Evolutionary conservation across 1,139 yeast species (phyloP).

Genomic region (Geotrichum macrosporum): DNA sequence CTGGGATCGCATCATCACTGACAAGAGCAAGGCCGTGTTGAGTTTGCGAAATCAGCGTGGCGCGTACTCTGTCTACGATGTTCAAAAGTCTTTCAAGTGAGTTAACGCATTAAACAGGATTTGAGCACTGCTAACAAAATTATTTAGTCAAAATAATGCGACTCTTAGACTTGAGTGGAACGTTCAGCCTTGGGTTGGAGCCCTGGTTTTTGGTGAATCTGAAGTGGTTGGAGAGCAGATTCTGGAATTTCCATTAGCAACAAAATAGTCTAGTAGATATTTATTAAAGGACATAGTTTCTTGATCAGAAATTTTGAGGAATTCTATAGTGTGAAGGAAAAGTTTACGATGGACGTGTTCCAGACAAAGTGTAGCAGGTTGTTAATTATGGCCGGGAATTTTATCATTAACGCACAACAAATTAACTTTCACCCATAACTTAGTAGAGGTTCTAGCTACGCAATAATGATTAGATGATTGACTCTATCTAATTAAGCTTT

Average conservation of each 20-base stretch:
- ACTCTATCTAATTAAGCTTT: too few species aligned
- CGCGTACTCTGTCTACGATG: slow-evolving; percentile 87
- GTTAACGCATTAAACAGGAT: background rate
- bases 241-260: slow-evolving; percentile 14
- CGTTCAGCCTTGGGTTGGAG: slow-evolving; percentile 86
- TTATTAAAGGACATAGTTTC: too few species aligned
- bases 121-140: slow-evolving; percentile 3
- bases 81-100: slow-evolving; percentile 55
- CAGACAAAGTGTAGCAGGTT: too few species aligned
- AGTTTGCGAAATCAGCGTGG: slow-evolving; percentile 53
- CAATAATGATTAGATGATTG: too few species aligned
- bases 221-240: slow-evolving; percentile 36
- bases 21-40: slow-evolving; percentile 55
- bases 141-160: slow-evolving; percentile 54
- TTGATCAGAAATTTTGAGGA: too few species aligned
- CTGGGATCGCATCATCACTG: slow-evolving; percentile 81
- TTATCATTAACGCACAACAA: too few species aligned
- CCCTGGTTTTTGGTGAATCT: slow-evolving; percentile 65
- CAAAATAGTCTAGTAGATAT: too few species aligned
- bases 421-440: too few species aligned
- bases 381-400: too few species aligned
- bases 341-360: too few species aligned
- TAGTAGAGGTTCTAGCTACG: too few species aligned
- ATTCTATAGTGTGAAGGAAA: too few species aligned
- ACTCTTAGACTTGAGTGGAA: slow-evolving; percentile 78